Evolutionary conservation across 192 early-diverging fungal genomes (phyloP).

Genomic region (Dimargaris verticillata): DNA sequence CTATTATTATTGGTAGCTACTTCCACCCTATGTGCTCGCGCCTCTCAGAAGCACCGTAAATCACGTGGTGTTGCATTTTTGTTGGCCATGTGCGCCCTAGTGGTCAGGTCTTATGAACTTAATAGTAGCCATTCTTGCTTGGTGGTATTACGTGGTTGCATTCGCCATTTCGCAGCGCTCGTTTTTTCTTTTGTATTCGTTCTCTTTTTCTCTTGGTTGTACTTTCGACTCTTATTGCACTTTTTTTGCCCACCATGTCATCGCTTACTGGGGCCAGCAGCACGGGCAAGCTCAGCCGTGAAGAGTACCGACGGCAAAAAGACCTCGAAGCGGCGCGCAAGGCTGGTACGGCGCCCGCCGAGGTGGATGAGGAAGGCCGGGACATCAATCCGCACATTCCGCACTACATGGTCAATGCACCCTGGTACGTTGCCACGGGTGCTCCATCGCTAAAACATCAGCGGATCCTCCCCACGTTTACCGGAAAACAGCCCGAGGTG

Average conservation of each 20-base stretch:
- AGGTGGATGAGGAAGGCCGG: conserved; percentile 69
- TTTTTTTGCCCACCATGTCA: conserved; percentile 4
- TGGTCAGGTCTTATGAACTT: no score
- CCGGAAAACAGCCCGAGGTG: conserved; percentile 16
- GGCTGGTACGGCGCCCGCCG: conserved; percentile 77
- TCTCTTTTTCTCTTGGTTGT: background rate
- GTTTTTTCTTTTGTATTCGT: conserved; percentile 1
- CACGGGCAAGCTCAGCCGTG: conserved; percentile 61
- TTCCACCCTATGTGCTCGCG: no score
- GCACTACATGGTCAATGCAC: conserved; percentile 86
- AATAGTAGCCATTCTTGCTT: no score
- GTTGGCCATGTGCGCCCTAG: no score
- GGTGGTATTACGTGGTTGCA: no score
- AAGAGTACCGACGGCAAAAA: conserved; percentile 89
- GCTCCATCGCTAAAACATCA: conserved; percentile 81
- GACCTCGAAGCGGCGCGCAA: conserved; percentile 92
- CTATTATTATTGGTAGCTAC: no score
- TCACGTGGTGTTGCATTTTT: no score
- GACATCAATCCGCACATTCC: conserved; percentile 99
- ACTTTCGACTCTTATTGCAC: background rate
- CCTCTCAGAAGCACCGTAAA: no score
- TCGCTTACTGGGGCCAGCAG: background rate
- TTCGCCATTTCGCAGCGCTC: background rate
- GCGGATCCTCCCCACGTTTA: conserved; percentile 26
- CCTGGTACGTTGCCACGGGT: conserved; percentile 64